Evolutionary conservation across 192 early-diverging fungal species (phyloP), one percentile per base, ranked within the genome.

Genomic region (Coemansia sp.): DNA sequence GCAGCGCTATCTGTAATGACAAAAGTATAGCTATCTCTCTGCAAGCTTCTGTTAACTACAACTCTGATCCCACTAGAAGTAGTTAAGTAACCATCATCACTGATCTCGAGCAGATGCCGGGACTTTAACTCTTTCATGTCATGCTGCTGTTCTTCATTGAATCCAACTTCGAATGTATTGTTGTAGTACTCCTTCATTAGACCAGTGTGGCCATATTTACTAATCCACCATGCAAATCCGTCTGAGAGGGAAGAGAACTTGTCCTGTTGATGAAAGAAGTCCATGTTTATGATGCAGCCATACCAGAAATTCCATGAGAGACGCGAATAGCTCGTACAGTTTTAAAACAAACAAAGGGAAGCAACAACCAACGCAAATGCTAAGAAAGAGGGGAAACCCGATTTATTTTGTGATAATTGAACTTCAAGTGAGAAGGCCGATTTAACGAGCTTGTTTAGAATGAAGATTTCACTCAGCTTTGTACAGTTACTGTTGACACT

Each of bases 81-180:
- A 33, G 55, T 57, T 13, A 57, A 6, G 28, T 57, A 57, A 3
- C 55, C 55, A 57, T 57, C 55, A 18, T 57, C 55, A 33, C 55
- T 34, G 28, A 57, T 36, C 13, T 21, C 23, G 9, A 57, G 23
- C 1, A 57, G 14, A 3, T 16, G 6, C 33, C 16, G 13, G 26
- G 28, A 24, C 11, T 8, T 55, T 14, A 55, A 7, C 9, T 50
- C 55, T 33, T 9, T 26, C 13, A 20, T 28, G 16, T 33, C 55
- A 34, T 26, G 4, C n/a, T 16, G 8, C 55, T 57, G 55, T 0
- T 57, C 34, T 1, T 28, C 28, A 2, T 14, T 28, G 14, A 57
- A 57, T 5, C 55, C 55, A 14, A 34, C 9, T 10, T 33, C 28
- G 14, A 57, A 57, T 0, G 55, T 57, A 0, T 33, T 18, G 33